Evolutionary conservation across 352 stramenopile genomes (phyloP).

Genomic region (Phytophthora macrochlamydospora): DNA sequence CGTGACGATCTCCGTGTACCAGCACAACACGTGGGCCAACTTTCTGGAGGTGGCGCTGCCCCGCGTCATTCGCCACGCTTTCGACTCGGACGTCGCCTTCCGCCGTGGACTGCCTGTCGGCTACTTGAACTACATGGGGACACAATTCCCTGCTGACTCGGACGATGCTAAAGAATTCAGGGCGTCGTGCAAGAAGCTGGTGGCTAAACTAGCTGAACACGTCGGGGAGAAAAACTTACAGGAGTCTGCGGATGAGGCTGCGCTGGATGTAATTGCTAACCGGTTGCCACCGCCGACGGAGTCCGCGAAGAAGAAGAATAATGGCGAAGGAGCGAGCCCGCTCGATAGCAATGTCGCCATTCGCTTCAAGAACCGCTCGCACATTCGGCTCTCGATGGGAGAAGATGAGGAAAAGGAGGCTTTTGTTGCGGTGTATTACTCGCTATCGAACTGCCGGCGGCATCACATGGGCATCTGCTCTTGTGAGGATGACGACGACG

Average conservation of each 20-base stretch:
- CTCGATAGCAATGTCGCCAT: conserved; percentile 54
- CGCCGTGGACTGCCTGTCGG: conserved; percentile 72
- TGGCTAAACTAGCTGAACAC: conserved; percentile 55
- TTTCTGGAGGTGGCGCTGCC: conserved; percentile 85
- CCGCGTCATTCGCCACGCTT: conserved; percentile 75
- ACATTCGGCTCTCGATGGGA: conserved; percentile 70
- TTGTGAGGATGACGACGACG: conserved; percentile 46
- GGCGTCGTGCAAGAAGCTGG: conserved; percentile 47
- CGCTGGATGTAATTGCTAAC: conserved; percentile 79
- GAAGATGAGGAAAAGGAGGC: conserved; percentile 65
- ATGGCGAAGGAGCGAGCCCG: conserved; percentile 39
- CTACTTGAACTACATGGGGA: conserved; percentile 78
- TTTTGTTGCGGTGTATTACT: conserved; percentile 75
- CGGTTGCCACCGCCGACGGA: conserved; percentile 54
- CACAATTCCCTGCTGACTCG: conserved; percentile 54
- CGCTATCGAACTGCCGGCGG: conserved; percentile 70
- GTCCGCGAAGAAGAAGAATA: conserved; percentile 12
- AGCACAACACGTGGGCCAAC: conserved; percentile 89
- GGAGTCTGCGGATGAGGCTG: conserved; percentile 73
- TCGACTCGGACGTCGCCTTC: conserved; percentile 78
- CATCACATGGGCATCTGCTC: conserved; percentile 87
- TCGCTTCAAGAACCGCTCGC: conserved; percentile 70
- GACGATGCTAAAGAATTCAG: conserved; percentile 57
- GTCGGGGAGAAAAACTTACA: conserved; percentile 64
- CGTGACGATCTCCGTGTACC: conserved; percentile 89